Base-by-base conservation (phyloP, 176 grass and related monocot species). In the sorghum (Sorghum bicolor) region DNA sequence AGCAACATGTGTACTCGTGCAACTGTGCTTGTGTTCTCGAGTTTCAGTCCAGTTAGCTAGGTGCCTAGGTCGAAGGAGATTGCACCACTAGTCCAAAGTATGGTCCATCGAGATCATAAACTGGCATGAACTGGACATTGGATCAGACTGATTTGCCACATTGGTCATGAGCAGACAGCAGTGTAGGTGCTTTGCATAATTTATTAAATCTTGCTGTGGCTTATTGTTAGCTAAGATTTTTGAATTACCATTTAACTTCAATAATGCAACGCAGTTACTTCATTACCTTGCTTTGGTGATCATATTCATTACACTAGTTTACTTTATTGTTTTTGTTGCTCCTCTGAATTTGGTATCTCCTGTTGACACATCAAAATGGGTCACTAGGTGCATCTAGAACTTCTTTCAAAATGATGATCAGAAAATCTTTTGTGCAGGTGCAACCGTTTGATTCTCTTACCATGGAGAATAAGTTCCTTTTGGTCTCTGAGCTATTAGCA, bases 361-460 rank as follows among this genome's bases (percentile, higher is more conserved):
- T 55, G 70, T 40, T 63, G 72, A 5, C 19, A 77, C 81, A 64
- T 82, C 19, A 72, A 71, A 72, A 33, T 61, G 66, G 19, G 13
- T 58, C 10, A 58, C 26, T 31, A 64, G 14, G 24, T 83, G 26
- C 19, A 82, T 34, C 20, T 34, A 34, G 3, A 69, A 78, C 6
- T 16, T 28, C 6, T 65, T 1, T 6, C 25, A 72, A 73, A 72
- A 45, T 63, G 24, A 9, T 30, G 11, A 47, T 38, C 26, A 45
- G 1, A 67, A 43, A 5, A 38, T 17, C 16, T 36, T 48, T 20
- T 58, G 32, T 58, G 66, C 38, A 95, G 96, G 87, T 83, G 28
- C 82, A 93, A 80, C 89, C 93, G 11, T 87, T 79, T 78, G 87
- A 86, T 67, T 88, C 37, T 16, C 85, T 98, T 80, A 88, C 52